Percentiles rank a stretch among this genome's conserved stretches.
Evolutionary conservation across 768 basidiomycete species (phyloP).

Genomic region (Panellus pusillus): DNA sequence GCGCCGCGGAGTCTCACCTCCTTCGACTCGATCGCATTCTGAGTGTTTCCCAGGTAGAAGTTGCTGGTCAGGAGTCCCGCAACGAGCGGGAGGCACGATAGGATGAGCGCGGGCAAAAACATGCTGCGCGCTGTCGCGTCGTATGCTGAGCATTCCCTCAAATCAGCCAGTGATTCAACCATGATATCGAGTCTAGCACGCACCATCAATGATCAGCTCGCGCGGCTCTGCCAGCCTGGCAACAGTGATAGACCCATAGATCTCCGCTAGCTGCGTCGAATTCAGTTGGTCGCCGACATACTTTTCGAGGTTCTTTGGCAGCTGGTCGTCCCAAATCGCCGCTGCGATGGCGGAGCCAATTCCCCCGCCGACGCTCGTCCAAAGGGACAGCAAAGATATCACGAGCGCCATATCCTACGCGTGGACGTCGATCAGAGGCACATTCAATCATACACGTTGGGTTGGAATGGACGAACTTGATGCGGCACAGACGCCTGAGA

Average conservation of each 20-base stretch:
- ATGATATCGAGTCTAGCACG: no score
- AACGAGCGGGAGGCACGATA: slow-evolving; percentile 40
- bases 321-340: slow-evolving; percentile 25
- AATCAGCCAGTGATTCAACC: not conserved
- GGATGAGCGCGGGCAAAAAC: slow-evolving; percentile 34
- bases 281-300: slow-evolving; percentile 20
- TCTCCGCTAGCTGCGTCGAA: slow-evolving; percentile 15
- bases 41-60: slow-evolving; percentile 39
- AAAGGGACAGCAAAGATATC: slow-evolving; percentile 48
- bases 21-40: slow-evolving; percentile 34
- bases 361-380: slow-evolving; percentile 46
- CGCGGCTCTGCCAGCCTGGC: slow-evolving; percentile 14
- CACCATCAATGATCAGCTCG: slow-evolving; percentile 8
- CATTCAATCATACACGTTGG: not conserved
- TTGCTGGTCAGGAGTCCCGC: slow-evolving; percentile 37
- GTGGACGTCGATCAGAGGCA: not conserved
- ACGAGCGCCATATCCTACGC: slow-evolving; percentile 43
- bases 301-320: slow-evolving; percentile 25
- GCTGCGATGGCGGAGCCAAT: slow-evolving; percentile 43
- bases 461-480: slow-evolving; percentile 13
- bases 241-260: slow-evolving; percentile 21
- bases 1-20: slow-evolving; percentile 1
- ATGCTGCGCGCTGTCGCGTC: slow-evolving; percentile 28
- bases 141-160: slow-evolving; percentile 23
- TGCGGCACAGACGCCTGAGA: slow-evolving; percentile 53